Evolutionary conservation across 2,329 filamentous ascomycete species (phyloP).

Genomic region (Ambrosiella beaveri): DNA sequence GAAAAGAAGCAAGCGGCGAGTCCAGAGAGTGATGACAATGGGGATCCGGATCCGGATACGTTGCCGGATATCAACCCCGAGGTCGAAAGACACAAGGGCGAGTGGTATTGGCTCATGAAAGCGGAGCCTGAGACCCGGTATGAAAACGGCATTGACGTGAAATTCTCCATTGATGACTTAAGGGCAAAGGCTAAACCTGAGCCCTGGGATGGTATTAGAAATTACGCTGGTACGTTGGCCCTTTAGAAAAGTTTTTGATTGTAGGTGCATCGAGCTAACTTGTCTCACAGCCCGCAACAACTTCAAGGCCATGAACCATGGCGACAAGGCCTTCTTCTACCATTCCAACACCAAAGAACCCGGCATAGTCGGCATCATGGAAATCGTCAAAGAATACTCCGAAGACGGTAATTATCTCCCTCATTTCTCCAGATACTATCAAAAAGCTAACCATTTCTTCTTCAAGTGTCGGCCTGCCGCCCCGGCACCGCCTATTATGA

Average conservation of each 20-base stretch:
- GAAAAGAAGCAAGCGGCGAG: constrained; percentile 5
- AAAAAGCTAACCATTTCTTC: background rate
- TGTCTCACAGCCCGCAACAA: constrained; percentile 54
- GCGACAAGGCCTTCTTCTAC: constrained; percentile 92
- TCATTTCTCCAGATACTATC: background rate
- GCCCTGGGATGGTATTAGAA: constrained; percentile 63
- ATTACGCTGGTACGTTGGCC: constrained; percentile 26
- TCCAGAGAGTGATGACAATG: constrained; percentile 4
- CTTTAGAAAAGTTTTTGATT: background rate
- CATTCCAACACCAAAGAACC: constrained; percentile 86
- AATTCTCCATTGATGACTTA: constrained; percentile 88
- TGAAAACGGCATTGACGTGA: constrained; percentile 75
- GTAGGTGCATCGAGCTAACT: background rate
- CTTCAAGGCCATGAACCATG: constrained; percentile 75
- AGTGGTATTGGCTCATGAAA: constrained; percentile 65
- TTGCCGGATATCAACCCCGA: constrained; percentile 24
- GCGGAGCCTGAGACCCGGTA: constrained; percentile 74
- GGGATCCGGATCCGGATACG: constrained; percentile 18
- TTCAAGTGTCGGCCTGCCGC: constrained; percentile 19
- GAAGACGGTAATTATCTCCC: constrained; percentile 45
- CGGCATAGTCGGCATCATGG: constrained; percentile 75
- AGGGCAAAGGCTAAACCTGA: constrained; percentile 56
- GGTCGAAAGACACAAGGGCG: constrained; percentile 23
- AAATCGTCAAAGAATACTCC: constrained; percentile 69
- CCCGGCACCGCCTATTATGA: constrained; percentile 59